Base-by-base conservation (phyloP, 352 stramenopile genomes). In the Saprolegnia parasitica region DNA sequence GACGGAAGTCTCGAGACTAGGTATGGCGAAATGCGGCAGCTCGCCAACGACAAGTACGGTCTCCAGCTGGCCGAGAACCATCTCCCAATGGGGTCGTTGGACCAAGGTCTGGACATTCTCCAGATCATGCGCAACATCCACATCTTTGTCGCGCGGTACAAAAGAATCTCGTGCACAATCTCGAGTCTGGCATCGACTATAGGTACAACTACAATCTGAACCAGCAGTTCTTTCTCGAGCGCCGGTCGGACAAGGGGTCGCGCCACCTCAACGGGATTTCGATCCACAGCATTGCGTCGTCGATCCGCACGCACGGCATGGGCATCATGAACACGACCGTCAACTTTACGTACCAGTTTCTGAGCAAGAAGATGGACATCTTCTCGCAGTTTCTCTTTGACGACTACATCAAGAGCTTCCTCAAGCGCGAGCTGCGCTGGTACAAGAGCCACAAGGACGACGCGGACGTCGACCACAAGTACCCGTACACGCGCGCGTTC, bases 91-190 rank as follows among this genome's bases (percentile, higher is more conserved):
- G 94, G 93, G 4, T 95, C 80, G 26, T 75, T 98, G 9, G 91
- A 98, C 71, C 84, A 95, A 71, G 90, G 89, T 10, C 72, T 98
- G 37, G 93, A 98, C 74, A 91, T 98, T 54, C 75, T 98, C 23
- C 90, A 98, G 75, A 97, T 98, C 74, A 97, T 98, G 91, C 89
- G 92, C 57, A 97, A 98, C 74, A 97, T 98, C 72, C 81, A 97
- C 76, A 89, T 96, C 50, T 97, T 97, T 58, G 88, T 95, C 15
- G 80, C 80, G 21, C 76, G 83, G 16, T 97, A 94, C 83, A n/a
- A 4, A 15, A 72, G n/a, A n/a, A n/a, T n/a, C 54, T 80, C 56
- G 68, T 81, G 16, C 71, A 60, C n/a, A n/a, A n/a, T n/a, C 4
- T 49, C 3, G 42, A 49, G 10, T n/a, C 11, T 15, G 42, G 42